Evolutionary conservation across 257 asterid genomes (phyloP).

Genomic region (Fraxinus cuspidata): DNA sequence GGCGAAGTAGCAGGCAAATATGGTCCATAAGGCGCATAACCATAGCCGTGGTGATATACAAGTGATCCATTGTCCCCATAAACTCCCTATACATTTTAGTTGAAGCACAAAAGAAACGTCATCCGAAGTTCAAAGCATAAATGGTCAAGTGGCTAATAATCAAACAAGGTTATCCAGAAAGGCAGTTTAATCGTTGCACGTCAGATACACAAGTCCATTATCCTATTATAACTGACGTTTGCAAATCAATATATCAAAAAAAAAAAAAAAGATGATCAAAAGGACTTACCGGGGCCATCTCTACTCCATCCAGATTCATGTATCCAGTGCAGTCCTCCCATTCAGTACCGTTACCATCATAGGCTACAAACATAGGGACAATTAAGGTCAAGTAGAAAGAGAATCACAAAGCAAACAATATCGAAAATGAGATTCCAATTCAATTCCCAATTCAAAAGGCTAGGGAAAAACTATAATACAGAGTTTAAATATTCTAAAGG

Average conservation of each 20-base stretch:
- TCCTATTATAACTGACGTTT: neutral
- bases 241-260: neutral
- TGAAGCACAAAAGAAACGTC: neutral
- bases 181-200: neutral
- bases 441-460: neutral
- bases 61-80: conserved; percentile 70
- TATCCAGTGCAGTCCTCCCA: conserved; percentile 58
- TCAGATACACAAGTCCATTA: neutral
- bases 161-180: neutral
- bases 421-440: neutral
- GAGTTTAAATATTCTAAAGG: neutral
- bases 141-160: neutral
- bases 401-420: neutral
- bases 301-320: conserved; percentile 51
- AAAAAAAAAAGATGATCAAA: neutral
- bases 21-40: conserved; percentile 61
- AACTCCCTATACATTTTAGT: conserved; percentile 43
- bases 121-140: neutral
- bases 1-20: conserved; percentile 66
- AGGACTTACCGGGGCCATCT: conserved; percentile 47
- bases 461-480: neutral
- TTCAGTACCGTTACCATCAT: conserved; percentile 43
- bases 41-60: conserved; percentile 63
- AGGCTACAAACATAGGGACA: conserved; percentile 29
- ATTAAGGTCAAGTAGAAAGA: neutral